Evolutionary conservation across 2,329 filamentous ascomycete species (phyloP), one percentile per base, ranked within the genome.

Genomic region (Cladosporium colombiae): DNA sequence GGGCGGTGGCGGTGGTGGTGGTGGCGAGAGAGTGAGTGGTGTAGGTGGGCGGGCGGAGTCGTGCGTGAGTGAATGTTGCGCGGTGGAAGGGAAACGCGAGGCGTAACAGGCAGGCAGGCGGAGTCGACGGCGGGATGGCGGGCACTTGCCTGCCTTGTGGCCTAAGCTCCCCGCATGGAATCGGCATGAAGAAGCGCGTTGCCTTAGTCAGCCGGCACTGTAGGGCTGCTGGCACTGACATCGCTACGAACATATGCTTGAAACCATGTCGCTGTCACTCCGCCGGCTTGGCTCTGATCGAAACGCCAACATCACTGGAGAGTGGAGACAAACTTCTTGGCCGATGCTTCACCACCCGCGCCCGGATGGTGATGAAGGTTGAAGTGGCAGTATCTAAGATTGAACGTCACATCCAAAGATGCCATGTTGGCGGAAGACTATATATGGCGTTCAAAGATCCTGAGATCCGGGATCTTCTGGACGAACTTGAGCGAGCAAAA

Each of bases 401-500:
- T 23, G 52, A 52, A 27, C 2, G 21, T 8, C 25, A 35, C 10
- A 27, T 65, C 2, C 57, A n/a, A 2, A 57, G 23, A 25, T 57
- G 5, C 8, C 27, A 23, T n/a, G 27, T 33, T 5, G 7, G 37
- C 2, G 66, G 66, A 14, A 53, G 52, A 40, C 21, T 67, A 0
- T 65, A 65, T 31, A 37, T 44, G 13, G 63, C 59, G 11, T 60
- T 65, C 35, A 65, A 63, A n/a, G 44, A 60, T 21, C 56, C 27
- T 8, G 66, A 67, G 27, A 40, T 67, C 5, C 50, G 21, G 16
- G 40, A 59, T 13, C 58, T 67, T 4, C 33, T 64, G 11, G 49
- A 61, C 13, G 58, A 67, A 10, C 14, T 67, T 21, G 66, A 67
- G 33, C 23, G 46, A 14, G 63, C 63, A 16, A 67, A 67, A 35